Percentiles rank a stretch among this genome's conserved stretches.
These are phyloP conservation scores for Venturia pyrina DNA, from an alignment of 2,329 filamentous ascomycete species.

Conservation along the genomic window DNA sequence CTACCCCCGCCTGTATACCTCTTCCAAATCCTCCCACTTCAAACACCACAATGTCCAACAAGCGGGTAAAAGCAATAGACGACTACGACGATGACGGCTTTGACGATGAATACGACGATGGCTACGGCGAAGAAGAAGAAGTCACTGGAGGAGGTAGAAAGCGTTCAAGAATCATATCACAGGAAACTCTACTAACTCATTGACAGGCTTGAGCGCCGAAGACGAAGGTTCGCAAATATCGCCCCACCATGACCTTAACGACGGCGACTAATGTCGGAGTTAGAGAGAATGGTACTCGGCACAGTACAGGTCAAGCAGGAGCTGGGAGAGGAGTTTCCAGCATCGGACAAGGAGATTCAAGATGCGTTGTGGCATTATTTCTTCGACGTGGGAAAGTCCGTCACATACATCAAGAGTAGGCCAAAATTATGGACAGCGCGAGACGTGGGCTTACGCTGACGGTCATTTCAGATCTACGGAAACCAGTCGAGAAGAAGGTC, in stretches of 20 bases:
- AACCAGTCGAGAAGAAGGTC: background rate
- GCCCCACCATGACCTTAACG: background rate
- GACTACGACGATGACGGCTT: slow-evolving; percentile 41
- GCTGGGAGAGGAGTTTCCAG: slow-evolving; percentile 53
- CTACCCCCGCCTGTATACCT: background rate
- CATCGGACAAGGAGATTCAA: slow-evolving; percentile 65
- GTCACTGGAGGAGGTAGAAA: slow-evolving; percentile 15
- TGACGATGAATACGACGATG: slow-evolving; percentile 43
- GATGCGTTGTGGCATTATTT: slow-evolving; percentile 94
- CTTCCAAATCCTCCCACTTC: background rate
- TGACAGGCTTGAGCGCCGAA: slow-evolving; percentile 26
- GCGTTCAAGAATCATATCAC: background rate
- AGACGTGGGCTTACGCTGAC: slow-evolving; percentile 29
- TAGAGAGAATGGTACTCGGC: slow-evolving; percentile 51
- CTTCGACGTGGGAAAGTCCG: slow-evolving; percentile 80
- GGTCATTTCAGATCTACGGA: background rate
- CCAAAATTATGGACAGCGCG: background rate
- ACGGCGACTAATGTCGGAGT: slow-evolving; percentile 14
- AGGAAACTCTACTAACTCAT: background rate
- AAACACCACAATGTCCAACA: slow-evolving; percentile 18
- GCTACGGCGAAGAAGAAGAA: slow-evolving; percentile 25
- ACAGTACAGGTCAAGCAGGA: slow-evolving; percentile 56
- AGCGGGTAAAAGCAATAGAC: slow-evolving; percentile 36
- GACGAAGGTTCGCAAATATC: slow-evolving; percentile 22
- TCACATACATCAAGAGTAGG: slow-evolving; percentile 65